Base-by-base conservation (phyloP, 768 basidiomycete species). In the Postia placenta region DNA sequence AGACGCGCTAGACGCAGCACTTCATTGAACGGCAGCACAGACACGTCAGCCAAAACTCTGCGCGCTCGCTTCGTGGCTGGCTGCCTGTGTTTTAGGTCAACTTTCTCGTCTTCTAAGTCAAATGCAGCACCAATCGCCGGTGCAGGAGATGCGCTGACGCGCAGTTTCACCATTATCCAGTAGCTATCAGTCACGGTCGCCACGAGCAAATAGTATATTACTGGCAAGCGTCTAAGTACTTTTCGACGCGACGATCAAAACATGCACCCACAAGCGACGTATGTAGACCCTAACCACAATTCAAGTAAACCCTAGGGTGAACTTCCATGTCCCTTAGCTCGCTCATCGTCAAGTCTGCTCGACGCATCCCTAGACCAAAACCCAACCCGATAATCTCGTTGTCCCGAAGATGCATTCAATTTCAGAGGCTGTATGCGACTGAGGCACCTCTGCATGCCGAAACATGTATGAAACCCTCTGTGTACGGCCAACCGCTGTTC, bases 401-500 rank as follows among this genome's bases (percentile, higher is more conserved):
- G n/a, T n/a, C n/a, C n/a, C n/a, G n/a, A n/a, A n/a, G n/a, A n/a
- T n/a, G n/a, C n/a, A n/a, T n/a, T n/a, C n/a, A n/a, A n/a, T n/a
- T n/a, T n/a, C 30, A 25, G 15, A 33, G 45, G 11, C n/a, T 5
- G 26, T 67, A 70, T 55, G 69, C 71, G n/a, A 69, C 72, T 11
- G 67, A 59, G 24, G 62, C 54, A 7, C 28, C 48, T 27, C 48
- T 61, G 35, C 60, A 62, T 42, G 40, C 53, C 33, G 58, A 64
- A 24, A 45, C 49, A 19, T 55, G 51, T 19, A 25, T 60, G 20
- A 93, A 92, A 65, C 91, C 91, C 2, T 82, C 90, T 5, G 65
- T 68, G 26, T 87, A 80, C 57, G 92, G 92, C 0, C 93, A 95
- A 62, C 91, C 93, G 0, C 70, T 85, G 11, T 76, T 74, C 17